These are phyloP conservation scores for Lycium ferocissimum DNA, from an alignment of 257 asterid genomes.

Conservation along the genomic window DNA sequence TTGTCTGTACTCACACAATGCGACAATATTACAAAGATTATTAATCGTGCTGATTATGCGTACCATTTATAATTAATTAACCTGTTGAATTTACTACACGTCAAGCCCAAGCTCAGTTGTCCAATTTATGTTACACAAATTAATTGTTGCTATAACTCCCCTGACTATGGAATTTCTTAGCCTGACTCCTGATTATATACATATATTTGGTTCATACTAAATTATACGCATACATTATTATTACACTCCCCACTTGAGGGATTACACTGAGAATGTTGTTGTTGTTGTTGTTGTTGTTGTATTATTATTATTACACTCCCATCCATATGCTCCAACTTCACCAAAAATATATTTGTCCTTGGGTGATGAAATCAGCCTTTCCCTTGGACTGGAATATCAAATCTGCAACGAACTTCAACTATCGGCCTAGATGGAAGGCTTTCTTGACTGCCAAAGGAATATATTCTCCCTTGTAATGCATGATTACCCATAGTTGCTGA, in stretches of 20 bases:
- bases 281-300: too few relatives aligned
- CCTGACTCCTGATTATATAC: neutral
- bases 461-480: constrained; percentile 1
- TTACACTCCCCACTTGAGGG: neutral
- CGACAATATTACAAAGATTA: neutral
- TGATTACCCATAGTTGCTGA: neutral
- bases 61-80: neutral
- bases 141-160: neutral
- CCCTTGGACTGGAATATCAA: neutral
- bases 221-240: neutral
- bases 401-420: neutral
- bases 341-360: neutral
- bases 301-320: neutral
- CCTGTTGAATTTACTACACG: too few relatives aligned
- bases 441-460: neutral
- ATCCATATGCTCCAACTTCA: neutral
- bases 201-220: neutral
- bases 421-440: neutral
- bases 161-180: neutral
- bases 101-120: neutral
- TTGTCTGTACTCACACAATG: neutral
- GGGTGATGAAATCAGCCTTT: neutral
- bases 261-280: too few relatives aligned
- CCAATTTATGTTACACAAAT: neutral
- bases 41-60: neutral